Base-by-base conservation (phyloP, 164 flowering plant genomes). In the Annona cherimola region DNA sequence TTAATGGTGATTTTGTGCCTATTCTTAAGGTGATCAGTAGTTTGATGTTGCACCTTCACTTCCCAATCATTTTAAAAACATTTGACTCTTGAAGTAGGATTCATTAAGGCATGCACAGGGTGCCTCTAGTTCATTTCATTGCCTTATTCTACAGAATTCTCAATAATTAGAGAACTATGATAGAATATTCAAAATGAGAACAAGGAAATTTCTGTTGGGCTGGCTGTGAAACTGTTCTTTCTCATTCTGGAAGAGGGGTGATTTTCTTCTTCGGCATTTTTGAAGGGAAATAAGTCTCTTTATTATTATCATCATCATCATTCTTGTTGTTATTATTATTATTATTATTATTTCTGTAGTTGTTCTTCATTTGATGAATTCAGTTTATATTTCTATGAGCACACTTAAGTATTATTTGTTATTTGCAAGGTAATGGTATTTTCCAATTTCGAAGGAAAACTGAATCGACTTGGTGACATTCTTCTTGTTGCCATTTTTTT, bases 401-500 rank as follows among this genome's bases (percentile, higher is more conserved):
- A 63, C 18, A 39, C 16, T 4, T 7, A 8, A 18, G 45, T 5
- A 39, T 63, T 63, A 16, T 40, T 63, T 26, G 42, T 19, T 18
- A 61, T 61, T 50, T 26, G 19, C 35, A 7, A 60, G 14, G 14
- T 19, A 18, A 61, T 61, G 18, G 5, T 20, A 61, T 18, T 61
- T 61, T 61, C 20, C 63, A 16, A 5, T 50, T 50, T 50, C 14
- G 57, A 50, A 50, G 57, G 9, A 39, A 12, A 14, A 40, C 8
- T 2, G 16, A 35, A 63, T 63, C 40, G 16, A 39, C 4, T 2
- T 41, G 8, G 16, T 11, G 16, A 35, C 19, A 39, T 40, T 63
- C 16, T 63, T 63, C 67, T 44, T 42, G n/a, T 18, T 45, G 39
- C 19, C 57, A 63, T 57, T 16, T 1, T 35, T 60, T 80, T 76